phyloP scores from a whole-genome alignment of 192 early-diverging fungal species.

The Coemansia umbellata region DNA sequence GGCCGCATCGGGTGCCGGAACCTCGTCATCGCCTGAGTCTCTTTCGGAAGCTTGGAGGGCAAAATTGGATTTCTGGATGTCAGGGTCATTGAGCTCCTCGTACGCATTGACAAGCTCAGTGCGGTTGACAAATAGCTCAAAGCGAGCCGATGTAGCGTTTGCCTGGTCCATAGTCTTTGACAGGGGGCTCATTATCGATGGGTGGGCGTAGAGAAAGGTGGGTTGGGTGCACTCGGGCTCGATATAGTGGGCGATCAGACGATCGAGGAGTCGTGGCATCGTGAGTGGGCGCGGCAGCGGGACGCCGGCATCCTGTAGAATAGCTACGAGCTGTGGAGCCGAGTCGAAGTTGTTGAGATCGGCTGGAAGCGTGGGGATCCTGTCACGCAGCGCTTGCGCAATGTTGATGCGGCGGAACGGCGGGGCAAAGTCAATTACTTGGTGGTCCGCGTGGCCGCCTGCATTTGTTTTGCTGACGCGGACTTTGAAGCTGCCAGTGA shows the following conservation, averaged over 20 bases:
- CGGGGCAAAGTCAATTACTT: conserved; percentile 45
- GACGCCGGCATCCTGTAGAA: conserved; percentile 33
- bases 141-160: conserved; percentile 57
- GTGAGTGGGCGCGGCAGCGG: conserved; percentile 54
- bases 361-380: conserved; percentile 40
- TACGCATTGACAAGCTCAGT: conserved; percentile 86
- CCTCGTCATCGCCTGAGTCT: conserved; percentile 70
- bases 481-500: conserved; percentile 15
- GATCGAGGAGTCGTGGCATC: conserved; percentile 65
- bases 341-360: conserved; percentile 27
- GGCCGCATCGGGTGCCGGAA: conserved; percentile 63
- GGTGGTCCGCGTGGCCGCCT: conserved; percentile 4
- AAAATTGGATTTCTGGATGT: conserved; percentile 67
- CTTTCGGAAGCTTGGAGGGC: conserved; percentile 60
- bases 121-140: conserved; percentile 75
- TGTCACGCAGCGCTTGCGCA: conserved; percentile 43
- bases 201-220: conserved; percentile 78
- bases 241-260: conserved; percentile 65
- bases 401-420: conserved; percentile 61
- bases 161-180: conserved; percentile 57
- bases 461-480: conserved; percentile 1
- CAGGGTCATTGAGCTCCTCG: conserved; percentile 85
- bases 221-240: conserved; percentile 77
- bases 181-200: conserved; percentile 75
- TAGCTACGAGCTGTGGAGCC: conserved; percentile 1